Conservation (phyloP, 2,329 filamentous ascomycete species). For the Cercospora zeina region DNA sequence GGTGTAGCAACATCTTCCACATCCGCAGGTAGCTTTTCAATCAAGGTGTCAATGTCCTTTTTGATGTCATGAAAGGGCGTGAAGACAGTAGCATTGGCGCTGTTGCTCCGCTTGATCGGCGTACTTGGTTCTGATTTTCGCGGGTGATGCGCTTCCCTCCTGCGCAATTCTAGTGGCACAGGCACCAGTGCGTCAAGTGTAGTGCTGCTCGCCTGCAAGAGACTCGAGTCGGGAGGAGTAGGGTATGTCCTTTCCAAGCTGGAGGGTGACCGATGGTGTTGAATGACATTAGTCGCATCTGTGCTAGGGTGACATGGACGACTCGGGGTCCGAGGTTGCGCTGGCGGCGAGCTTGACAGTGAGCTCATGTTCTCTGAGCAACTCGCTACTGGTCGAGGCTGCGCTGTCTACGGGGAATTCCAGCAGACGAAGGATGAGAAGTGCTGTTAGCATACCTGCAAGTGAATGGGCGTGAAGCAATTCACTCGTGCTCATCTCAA, state of each 20-base stretch:
- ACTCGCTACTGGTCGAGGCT: neutral
- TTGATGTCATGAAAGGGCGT: slow-evolving; percentile 17
- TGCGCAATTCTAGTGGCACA: neutral
- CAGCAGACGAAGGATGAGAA: neutral
- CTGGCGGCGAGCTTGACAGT: neutral
- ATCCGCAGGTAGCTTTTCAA: neutral
- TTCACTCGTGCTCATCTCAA: neutral
- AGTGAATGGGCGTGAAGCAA: neutral
- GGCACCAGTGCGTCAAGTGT: neutral
- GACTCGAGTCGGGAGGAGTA: slow-evolving; percentile 9
- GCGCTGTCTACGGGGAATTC: neutral
- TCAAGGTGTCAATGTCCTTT: slow-evolving; percentile 8
- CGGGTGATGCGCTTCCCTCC: neutral
- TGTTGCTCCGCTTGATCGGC: neutral
- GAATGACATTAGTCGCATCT: neutral
- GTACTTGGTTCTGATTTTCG: neutral
- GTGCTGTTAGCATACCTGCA: neutral
- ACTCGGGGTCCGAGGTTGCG: neutral
- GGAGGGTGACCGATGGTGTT: neutral
- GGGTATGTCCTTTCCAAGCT: neutral
- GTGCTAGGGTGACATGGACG: neutral
- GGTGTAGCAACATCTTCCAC: neutral
- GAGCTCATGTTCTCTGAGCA: neutral
- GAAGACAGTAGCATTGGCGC: neutral
- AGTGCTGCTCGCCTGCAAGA: neutral